A percentile compares a stretch with the other conserved stretches of the same genome.
Evolutionary conservation across 257 asterid genomes (phyloP).

Genomic region (Solanum neorickii): DNA sequence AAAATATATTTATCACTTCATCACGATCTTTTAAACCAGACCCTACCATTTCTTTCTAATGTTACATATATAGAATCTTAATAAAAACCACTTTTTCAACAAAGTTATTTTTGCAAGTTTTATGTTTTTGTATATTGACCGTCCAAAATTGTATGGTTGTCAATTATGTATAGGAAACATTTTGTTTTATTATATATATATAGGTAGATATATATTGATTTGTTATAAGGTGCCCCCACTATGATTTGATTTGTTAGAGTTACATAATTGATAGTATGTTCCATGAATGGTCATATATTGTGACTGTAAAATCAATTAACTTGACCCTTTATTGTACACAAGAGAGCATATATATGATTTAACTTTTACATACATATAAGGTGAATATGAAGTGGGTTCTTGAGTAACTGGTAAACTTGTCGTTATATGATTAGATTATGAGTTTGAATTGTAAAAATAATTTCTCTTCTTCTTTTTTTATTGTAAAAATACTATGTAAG

Average conservation of each 20-base stretch:
- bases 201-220: slow-evolving; percentile 4
- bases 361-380: background rate
- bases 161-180: background rate
- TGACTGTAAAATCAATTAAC: slow-evolving; percentile 1
- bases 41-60: background rate
- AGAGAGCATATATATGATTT: background rate
- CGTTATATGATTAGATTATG: background rate
- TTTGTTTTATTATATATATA: background rate
- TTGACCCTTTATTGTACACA: background rate
- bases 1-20: background rate
- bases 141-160: slow-evolving; percentile 15
- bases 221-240: slow-evolving; percentile 14
- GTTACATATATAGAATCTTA: background rate
- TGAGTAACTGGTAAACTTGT: background rate
- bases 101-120: background rate
- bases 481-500: too few relatives aligned
- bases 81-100: background rate
- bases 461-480: background rate
- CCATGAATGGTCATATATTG: slow-evolving; percentile 17
- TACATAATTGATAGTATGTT: slow-evolving; percentile 1
- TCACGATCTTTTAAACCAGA: background rate
- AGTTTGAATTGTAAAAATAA: background rate
- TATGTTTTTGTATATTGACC: background rate
- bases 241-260: slow-evolving; percentile 8
- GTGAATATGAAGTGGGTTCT: background rate